phyloP scores from a whole-genome alignment of 2,329 filamentous ascomycete genomes.

The Xylariales sp. region DNA sequence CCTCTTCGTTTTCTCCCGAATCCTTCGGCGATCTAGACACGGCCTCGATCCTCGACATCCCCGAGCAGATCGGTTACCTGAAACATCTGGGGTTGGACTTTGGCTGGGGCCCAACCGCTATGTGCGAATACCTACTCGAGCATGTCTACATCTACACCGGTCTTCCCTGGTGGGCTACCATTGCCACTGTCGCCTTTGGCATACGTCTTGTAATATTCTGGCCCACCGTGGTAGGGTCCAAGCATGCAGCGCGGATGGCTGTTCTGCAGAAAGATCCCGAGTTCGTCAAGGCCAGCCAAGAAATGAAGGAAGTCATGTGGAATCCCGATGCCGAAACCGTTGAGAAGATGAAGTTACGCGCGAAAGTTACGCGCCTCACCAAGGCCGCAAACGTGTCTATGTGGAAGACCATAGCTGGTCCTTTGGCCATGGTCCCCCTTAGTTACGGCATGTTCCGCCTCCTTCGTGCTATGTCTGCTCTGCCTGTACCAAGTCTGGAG shows the following conservation, averaged over 20 bases:
- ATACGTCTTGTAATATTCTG: slow-evolving; percentile 64
- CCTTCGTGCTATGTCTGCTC: slow-evolving; percentile 63
- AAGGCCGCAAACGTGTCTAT: slow-evolving; percentile 49
- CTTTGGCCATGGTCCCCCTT: slow-evolving; percentile 59
- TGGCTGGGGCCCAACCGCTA: slow-evolving; percentile 71
- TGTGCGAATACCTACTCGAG: slow-evolving; percentile 75
- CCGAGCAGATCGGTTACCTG: slow-evolving; percentile 78
- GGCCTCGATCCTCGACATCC: slow-evolving; percentile 51
- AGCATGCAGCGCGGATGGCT: slow-evolving; percentile 58
- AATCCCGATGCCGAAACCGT: slow-evolving; percentile 35
- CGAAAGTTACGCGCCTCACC: slow-evolving; percentile 47
- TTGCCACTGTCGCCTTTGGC: slow-evolving; percentile 59
- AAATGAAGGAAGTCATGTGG: slow-evolving; percentile 41
- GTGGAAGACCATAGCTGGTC: slow-evolving; percentile 48
- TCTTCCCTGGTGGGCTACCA: slow-evolving; percentile 77
- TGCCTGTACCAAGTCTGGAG: slow-evolving; percentile 79
- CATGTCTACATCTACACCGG: slow-evolving; percentile 72
- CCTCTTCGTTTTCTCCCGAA: slow-evolving; percentile 23
- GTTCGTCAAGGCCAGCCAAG: slow-evolving; percentile 45
- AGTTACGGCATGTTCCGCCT: slow-evolving; percentile 79
- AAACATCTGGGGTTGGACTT: slow-evolving; percentile 80
- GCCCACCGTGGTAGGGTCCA: slow-evolving; percentile 56
- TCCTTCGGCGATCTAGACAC: slow-evolving; percentile 28
- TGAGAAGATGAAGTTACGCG: slow-evolving; percentile 39
- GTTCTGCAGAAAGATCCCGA: slow-evolving; percentile 50